Evolutionary conservation across 2,329 filamentous ascomycete species (phyloP), one percentile per base, ranked within the genome.

Genomic region (Fusarium transvaalense): DNA sequence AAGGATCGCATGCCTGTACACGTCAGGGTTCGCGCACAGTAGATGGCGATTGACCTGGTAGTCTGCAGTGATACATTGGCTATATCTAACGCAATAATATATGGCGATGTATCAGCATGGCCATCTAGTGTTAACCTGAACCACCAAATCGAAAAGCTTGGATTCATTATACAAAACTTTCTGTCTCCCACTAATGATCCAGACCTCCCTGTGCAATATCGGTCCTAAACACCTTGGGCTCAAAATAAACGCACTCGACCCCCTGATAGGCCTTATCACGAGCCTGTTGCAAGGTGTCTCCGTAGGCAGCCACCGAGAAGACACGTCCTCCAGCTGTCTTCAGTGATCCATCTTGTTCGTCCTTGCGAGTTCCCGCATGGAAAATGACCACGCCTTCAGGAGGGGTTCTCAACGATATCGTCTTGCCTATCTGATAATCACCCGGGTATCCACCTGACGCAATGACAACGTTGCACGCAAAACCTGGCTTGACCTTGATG

Each of bases 401-500:
- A 70, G 69, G 14, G 87, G 79, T 41, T 73, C 78, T 76, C 10
- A 64, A 14, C 10, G 19, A 17, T 1, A 83, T 88, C 68, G 77
- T 81, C 35, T 80, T 90, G 41, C 92, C 92, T 79, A 94, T 96
- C 37, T 85, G 84, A 78, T 97, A 97, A 3, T 85, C 82, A 51
- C 89, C 91, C 7, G 94, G 94, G 77, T 97, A 97, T 6, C 94
- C 94, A 23, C 91, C 92, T 3, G 94, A 91, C 35, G 94, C 92
- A 10, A 94, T 88, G 8, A 97, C 92, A 23, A 97, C 92, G 2
- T 93, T 97, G 25, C 92, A 90, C 56, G 92, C 92, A 74, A 89
- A 93, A 47, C 85, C 86, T 19, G 82, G 74, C 50, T 89, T 86
- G 15, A 93, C 79, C 56, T 87, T 87, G 68, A 96, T 82, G 2